A percentile compares a stretch with the other conserved stretches of the same genome.
These are phyloP conservation scores for Candida hungchunana DNA, from an alignment of 805 yeast species.

Conservation along the genomic window DNA sequence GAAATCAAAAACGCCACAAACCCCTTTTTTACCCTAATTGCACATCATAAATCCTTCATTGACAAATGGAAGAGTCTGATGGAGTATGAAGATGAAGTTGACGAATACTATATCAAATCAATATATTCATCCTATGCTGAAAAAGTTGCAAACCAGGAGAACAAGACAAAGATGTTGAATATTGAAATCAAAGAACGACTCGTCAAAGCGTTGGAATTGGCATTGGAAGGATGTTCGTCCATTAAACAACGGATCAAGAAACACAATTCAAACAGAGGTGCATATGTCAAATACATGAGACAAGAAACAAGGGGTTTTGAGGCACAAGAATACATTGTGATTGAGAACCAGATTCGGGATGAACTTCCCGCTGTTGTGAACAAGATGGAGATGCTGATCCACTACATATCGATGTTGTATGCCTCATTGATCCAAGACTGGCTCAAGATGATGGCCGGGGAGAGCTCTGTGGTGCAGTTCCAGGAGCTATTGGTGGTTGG, in stretches of 20 bases:
- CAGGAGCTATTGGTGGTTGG: slow-evolving; percentile 15
- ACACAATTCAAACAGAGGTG: slow-evolving; percentile 30
- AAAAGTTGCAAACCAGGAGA: slow-evolving; percentile 26
- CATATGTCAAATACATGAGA: slow-evolving; percentile 26
- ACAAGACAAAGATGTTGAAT: slow-evolving; percentile 25
- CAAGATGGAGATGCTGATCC: slow-evolving; percentile 12
- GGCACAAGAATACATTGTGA: slow-evolving; percentile 21
- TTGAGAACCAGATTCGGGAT: slow-evolving; percentile 25
- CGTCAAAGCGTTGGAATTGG: slow-evolving; percentile 25
- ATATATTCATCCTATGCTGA: slow-evolving; percentile 28
- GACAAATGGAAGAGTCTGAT: slow-evolving; percentile 29
- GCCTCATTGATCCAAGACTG: slow-evolving; percentile 26
- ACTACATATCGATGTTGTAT: slow-evolving; percentile 22
- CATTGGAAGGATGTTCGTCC: slow-evolving; percentile 24
- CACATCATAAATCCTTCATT: slow-evolving; percentile 18
- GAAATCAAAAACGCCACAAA: slow-evolving; percentile 15
- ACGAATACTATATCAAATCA: slow-evolving; percentile 24
- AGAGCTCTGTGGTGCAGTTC: slow-evolving; percentile 25
- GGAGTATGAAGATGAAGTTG: slow-evolving; percentile 23
- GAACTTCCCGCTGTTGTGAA: slow-evolving; percentile 30
- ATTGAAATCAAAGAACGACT: slow-evolving; percentile 27
- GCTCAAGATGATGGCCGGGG: slow-evolving; percentile 31
- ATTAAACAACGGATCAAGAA: slow-evolving; percentile 28
- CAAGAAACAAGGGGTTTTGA: slow-evolving; percentile 4
- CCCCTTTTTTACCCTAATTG: slow-evolving; percentile 10